Evolutionary conservation across 106 monocot species (phyloP), one percentile per base, ranked within the genome.

Genomic region (Acanthochlamys bracteata): DNA sequence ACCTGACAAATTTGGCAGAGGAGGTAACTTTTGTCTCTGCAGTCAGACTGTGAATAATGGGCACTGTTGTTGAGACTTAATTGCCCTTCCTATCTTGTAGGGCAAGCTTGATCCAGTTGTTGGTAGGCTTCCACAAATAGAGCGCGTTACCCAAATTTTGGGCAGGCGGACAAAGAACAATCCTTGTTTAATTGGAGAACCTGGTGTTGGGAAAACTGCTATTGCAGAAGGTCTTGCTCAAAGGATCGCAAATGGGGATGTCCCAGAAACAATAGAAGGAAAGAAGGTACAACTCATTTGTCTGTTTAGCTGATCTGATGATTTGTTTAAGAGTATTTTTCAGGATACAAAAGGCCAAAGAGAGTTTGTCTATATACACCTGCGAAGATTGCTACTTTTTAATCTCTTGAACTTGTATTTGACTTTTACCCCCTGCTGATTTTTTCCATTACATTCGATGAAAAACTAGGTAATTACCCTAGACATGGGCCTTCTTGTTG

Each of bases 151-250:
- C 16, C 79, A 74, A 60, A 79, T 79, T 25, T 60, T 79, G 20
- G 73, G 73, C 57, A 79, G 79, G 54, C 25, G 74, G 19, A 79
- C 78, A 46, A 79, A 79, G 74, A 79, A 79, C 40, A 80, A 74
- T 16, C 74, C 79, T 20, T 70, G 69, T 25, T 64, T 80, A 12
- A 74, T 80, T 67, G 79, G 74, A 55, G 74, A 80, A 54, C 79
- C 79, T 40, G 74, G 74, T 66, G 79, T 79, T 24, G 79, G 79
- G 1, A 80, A 80, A 40, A 80, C 74, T 12, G 74, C 79, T 45
- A 80, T 80, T 47, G 79, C 66, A 22, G 79, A 80, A 75, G 79
- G 74, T 26, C 70, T 80, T 21, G 74, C 74, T 54, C 79, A 80
- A 53, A 58, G 70, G 7, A 74, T 74, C 60, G 59, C 61, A 20